Conservation (phyloP, 192 early-diverging fungal species). For the Cetraspora pellucida region DNA sequence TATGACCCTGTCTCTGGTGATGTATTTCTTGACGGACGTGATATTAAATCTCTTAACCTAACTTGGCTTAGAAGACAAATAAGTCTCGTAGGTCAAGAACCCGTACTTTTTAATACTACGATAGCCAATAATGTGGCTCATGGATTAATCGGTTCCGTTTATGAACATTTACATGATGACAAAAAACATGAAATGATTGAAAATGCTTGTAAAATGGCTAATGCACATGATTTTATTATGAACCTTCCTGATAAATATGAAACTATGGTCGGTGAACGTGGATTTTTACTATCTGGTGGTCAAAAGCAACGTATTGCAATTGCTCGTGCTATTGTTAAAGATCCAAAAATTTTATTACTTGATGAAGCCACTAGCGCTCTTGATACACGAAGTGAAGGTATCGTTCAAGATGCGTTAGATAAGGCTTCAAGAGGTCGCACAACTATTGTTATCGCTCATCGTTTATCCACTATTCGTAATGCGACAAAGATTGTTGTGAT, state of each 20-base stretch:
- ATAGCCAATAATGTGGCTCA: conserved; percentile 44
- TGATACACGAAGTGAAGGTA: conserved; percentile 74
- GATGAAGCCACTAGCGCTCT: conserved; percentile 92
- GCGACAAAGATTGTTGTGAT: conserved; percentile 83
- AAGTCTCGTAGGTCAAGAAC: conserved; percentile 77
- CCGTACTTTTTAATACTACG: conserved; percentile 60
- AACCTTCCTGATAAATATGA: conserved; percentile 79
- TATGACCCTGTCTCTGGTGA: conserved; percentile 53
- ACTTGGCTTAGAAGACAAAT: conserved; percentile 63
- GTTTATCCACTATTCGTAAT: conserved; percentile 82
- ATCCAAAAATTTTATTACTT: conserved; percentile 82
- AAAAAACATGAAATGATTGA: conserved; percentile 44
- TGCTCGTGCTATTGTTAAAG: conserved; percentile 88
- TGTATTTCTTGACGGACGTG: conserved; percentile 62
- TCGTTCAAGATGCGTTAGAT: conserved; percentile 82
- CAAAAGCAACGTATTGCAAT: conserved; percentile 98
- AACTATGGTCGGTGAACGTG: conserved; percentile 86
- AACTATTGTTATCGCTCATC: conserved; percentile 84
- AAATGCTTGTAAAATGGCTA: conserved; percentile 65
- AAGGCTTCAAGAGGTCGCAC: conserved; percentile 70
- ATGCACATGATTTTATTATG: conserved; percentile 77
- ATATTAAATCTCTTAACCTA: conserved; percentile 64
- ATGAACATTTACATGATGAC: conserved; percentile 1
- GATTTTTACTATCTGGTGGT: conserved; percentile 82
- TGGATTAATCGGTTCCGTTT: conserved; percentile 20